These are phyloP conservation scores for Cryptosporidium ubiquitum DNA, from an alignment of 169 alveolate genomes.

Conservation along the genomic window DNA sequence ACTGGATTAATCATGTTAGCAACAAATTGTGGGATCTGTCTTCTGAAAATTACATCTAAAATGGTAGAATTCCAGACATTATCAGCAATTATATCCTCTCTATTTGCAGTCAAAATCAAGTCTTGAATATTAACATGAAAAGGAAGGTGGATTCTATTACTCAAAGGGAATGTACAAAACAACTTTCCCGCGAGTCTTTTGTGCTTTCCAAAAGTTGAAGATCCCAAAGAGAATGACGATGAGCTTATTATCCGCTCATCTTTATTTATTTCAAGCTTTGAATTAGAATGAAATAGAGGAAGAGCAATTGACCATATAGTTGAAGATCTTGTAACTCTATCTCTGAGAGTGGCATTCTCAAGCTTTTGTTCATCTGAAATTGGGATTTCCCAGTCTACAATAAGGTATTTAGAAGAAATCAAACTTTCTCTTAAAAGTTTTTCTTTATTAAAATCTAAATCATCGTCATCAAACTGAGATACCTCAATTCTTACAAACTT, in stretches of 20 bases:
- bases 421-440: slow-evolving; percentile 5
- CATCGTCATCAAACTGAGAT: slow-evolving; percentile 68
- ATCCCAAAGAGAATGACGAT: slow-evolving; percentile 33
- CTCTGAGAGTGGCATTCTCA: slow-evolving; percentile 28
- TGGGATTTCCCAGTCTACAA: slow-evolving; percentile 37
- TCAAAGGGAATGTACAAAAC: slow-evolving; percentile 62
- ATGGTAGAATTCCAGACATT: slow-evolving; percentile 42
- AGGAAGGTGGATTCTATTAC: slow-evolving; percentile 15
- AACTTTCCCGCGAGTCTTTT: slow-evolving; percentile 36
- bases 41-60: slow-evolving; percentile 11
- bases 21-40: slow-evolving; percentile 50
- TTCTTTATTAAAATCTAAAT: slow-evolving; percentile 1
- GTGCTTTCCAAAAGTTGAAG: slow-evolving; percentile 38
- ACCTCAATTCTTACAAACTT: slow-evolving; percentile 14
- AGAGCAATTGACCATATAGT: slow-evolving; percentile 66
- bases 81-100: slow-evolving; percentile 35
- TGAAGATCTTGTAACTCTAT: slow-evolving; percentile 22
- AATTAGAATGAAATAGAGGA: slow-evolving; percentile 37
- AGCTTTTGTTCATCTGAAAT: not conserved
- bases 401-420: slow-evolving; percentile 18
- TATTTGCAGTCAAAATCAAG: slow-evolving; percentile 59
- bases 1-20: slow-evolving; percentile 19
- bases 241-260: not conserved
- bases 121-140: slow-evolving; percentile 66
- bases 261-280: not conserved